Base-by-base conservation (phyloP, 495 filamentous ascomycete species). In the Aspergillus mulundensis region DNA sequence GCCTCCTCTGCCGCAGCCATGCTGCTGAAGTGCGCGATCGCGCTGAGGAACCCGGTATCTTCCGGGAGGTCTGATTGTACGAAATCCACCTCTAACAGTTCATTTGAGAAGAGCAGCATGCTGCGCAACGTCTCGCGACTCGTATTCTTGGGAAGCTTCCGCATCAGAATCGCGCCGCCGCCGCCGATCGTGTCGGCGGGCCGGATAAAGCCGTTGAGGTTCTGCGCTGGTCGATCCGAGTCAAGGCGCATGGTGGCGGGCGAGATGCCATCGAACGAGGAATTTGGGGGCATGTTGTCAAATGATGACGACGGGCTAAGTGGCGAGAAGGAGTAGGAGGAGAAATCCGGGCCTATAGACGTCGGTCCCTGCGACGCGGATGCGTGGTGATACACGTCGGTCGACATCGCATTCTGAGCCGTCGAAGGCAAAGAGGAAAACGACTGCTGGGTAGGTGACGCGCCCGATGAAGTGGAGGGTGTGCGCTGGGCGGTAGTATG, bases 61-160 rank as follows among this genome's bases (percentile, higher is more conserved):
- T 87, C 83, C 6, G 84, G 79, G 49, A 79, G 73, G 6, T 89
- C 87, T 38, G 77, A 57, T 7, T 81, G 75, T 12, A 93, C 72
- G 59, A 95, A 81, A 55, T 93, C 87, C 48, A 84, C 81, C 60
- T 86, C 82, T 49, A 90, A 71, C 30, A 95, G 78, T 50, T 92
- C 90, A 64, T 94, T 89, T 23, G 90, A 88, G 66, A 91, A 95
- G 14, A 94, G 76, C 15, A 95, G 78, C 86, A 96, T 91, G 58
- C 87, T 81, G 57, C 87, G 84, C 56, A 96, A 74, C 38, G 82
- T 79, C 54, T 92, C 87, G 53, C 84, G 78, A 48, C 81, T 84
- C 18, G 84, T 92, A 62, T 86, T 89, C 50, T 76, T 67, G 7
- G 91, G 88, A 0, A 96, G 80, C 62, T 84, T 87, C 59, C 88